phyloP scores from a whole-genome alignment of 768 basidiomycete genomes.

The Tricholoma flavovirens region DNA sequence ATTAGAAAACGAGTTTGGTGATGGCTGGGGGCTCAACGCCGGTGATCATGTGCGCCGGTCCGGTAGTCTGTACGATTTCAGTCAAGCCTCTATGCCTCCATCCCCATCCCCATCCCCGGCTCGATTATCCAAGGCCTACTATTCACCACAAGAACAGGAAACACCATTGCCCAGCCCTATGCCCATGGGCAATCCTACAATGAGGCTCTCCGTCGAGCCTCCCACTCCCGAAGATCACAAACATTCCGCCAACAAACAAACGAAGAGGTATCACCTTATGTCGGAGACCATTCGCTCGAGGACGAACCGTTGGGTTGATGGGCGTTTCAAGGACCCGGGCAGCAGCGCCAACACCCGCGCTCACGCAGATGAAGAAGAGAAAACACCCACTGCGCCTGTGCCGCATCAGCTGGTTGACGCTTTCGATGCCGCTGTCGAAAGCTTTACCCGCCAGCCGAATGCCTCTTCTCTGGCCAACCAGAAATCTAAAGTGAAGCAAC shows the following conservation, averaged over 20 bases:
- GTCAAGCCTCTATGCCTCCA: constrained; percentile 37
- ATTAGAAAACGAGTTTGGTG: no score
- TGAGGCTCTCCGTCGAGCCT: constrained; percentile 37
- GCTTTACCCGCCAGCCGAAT: constrained; percentile 18
- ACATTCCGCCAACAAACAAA: constrained; percentile 14
- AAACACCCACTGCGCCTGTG: constrained; percentile 22
- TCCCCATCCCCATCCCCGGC: constrained; percentile 21
- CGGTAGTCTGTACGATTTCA: constrained; percentile 51
- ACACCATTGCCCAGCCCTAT: constrained; percentile 12
- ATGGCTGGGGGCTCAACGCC: constrained; percentile 33
- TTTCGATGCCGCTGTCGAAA: constrained; percentile 43
- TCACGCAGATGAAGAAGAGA: constrained; percentile 1
- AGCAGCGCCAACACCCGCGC: constrained; percentile 2
- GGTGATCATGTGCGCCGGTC: constrained; percentile 43
- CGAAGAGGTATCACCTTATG: constrained; percentile 34
- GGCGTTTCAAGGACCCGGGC: constrained; percentile 37
- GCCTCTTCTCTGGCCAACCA: constrained; percentile 1
- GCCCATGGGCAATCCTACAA: constrained; percentile 13
- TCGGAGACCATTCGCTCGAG: constrained; percentile 51
- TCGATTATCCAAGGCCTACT: constrained; percentile 8
- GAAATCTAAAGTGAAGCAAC: constrained; percentile 11
- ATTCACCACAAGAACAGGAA: constrained; percentile 9
- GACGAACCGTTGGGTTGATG: constrained; percentile 54
- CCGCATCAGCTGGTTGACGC: constrained; percentile 36
- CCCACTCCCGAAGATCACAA: constrained; percentile 32